A percentile compares a stretch with the other conserved stretches of the same genome.
Conservation (phyloP, 129 eudicot genomes). For the Dittrichia graveolens region DNA sequence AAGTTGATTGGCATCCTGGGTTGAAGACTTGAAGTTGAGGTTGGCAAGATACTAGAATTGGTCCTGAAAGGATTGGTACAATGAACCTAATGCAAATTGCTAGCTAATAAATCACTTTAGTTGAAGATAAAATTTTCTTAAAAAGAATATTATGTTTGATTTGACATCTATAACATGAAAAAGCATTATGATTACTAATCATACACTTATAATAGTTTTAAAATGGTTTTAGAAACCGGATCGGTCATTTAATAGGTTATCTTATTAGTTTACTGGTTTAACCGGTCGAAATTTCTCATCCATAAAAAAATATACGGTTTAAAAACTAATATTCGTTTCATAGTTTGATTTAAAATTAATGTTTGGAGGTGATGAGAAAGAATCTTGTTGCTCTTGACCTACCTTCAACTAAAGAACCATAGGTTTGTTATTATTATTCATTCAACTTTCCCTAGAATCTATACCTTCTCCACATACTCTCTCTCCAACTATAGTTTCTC, state of each 20-base stretch:
- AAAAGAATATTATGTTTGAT: too few species aligned
- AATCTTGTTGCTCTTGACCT: constrained; percentile 39
- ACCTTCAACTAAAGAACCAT: constrained; percentile 27
- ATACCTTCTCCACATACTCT: constrained; percentile 40
- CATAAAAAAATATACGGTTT: too few species aligned
- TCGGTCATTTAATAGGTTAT: too few species aligned
- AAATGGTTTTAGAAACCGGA: too few species aligned
- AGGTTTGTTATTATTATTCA: constrained; percentile 22
- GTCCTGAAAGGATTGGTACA: not conserved
- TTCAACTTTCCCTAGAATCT: constrained; percentile 30
- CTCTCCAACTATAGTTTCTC: not conserved
- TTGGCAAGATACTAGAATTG: not conserved
- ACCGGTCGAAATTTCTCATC: not conserved
- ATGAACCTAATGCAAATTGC: not conserved
- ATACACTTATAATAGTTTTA: too few species aligned
- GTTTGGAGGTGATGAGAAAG: constrained; percentile 41
- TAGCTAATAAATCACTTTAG: not conserved
- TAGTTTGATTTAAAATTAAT: constrained; percentile 22
- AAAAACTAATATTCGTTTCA: constrained; percentile 17
- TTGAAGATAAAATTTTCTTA: too few species aligned
- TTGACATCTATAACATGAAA: too few species aligned
- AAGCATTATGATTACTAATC: too few species aligned
- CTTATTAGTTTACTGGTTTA: too few species aligned
- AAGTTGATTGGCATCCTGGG: constrained; percentile 11
- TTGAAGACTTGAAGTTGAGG: constrained; percentile 5